Base-by-base conservation (phyloP, 2,329 filamentous ascomycete species). In the Aspergillus fumigatiaffinis region DNA sequence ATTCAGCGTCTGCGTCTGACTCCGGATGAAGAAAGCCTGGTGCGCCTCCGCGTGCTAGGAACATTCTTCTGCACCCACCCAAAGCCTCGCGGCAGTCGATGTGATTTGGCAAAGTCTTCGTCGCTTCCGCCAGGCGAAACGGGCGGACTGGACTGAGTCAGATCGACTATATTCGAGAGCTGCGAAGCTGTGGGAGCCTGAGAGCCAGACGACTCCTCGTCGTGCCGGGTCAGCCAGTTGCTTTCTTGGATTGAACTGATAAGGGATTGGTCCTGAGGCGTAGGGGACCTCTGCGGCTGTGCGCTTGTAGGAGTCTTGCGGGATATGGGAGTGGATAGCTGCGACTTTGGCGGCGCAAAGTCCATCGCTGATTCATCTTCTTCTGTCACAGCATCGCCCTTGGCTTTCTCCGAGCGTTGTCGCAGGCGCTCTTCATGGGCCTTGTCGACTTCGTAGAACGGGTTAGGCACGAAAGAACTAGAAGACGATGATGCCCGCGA, bases 81-180 rank as follows among this genome's bases (percentile, higher is more conserved):
- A 3, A 65, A 59, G 2, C 66, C 71, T 6, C 57, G 58, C 1
- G 69, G 67, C 21, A 73, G 65, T 7, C 62, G 64, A 25, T 66
- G 63, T n/a, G 66, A 64, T 23, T 54, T 62, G n/a, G 66, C 64
- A 63, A 62, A 71, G 23, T 71, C 69, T 21, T 66, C 56, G 38
- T 72, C 71, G 51, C 63, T 68, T n/a, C 64, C 67, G 2, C 54
- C 65, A 3, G 67, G 66, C 2, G 67, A 66, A 6, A 52, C 58
- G 1, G 63, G 60, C 21, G 72, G 71, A 57, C 73, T 77, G 12
- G 70, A 71, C n/a, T 68, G 61, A 8, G 75, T 77, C 47, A 77
- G 60, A 55, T 76, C 75, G 32, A 76, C 67, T 29, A 75, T 52
- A 41, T 66, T 47, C 20, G 44, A 47, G 21, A 47, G 47, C 29